Percentiles rank a stretch among this genome's conserved stretches.
Conservation (phyloP, 2,329 filamentous ascomycete species). For the Macrophomina pseudophaseolina region DNA sequence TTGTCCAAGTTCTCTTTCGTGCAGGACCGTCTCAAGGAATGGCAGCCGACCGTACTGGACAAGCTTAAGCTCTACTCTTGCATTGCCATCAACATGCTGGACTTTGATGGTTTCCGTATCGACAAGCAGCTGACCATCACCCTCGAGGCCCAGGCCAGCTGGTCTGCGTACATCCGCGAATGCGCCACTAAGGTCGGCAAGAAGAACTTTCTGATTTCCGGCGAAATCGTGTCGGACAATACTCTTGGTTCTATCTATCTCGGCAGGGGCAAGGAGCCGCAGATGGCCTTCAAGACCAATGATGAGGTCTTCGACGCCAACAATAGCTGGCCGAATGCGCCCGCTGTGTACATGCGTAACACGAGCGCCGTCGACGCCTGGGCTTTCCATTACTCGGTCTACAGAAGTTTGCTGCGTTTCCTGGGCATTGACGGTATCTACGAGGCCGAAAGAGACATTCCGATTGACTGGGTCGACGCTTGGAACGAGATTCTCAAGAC, state of each 20-base stretch:
- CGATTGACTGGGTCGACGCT: conserved; percentile 53
- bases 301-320: conserved; percentile 55
- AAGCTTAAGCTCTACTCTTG: conserved; percentile 67
- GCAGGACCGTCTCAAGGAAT: conserved; percentile 70
- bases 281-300: conserved; percentile 56
- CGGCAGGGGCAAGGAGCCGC: conserved; percentile 65
- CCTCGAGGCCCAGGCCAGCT: conserved; percentile 64
- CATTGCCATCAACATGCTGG: conserved; percentile 65
- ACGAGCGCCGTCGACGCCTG: conserved; percentile 62
- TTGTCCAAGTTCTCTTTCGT: conserved; percentile 70
- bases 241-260: conserved; percentile 62
- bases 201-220: conserved; percentile 67
- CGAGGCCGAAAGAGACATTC: conserved; percentile 11
- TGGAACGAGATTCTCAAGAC: conserved; percentile 64
- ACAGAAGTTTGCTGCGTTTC: conserved; percentile 46
- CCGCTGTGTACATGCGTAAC: conserved; percentile 54
- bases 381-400: conserved; percentile 69
- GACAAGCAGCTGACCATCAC: conserved; percentile 71
- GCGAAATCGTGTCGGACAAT: conserved; percentile 59
- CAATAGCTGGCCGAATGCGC: conserved; percentile 46
- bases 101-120: conserved; percentile 70
- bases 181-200: conserved; percentile 65
- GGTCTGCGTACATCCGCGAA: conserved; percentile 60
- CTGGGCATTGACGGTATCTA: conserved; percentile 10
- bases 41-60: conserved; percentile 62